Evolutionary conservation across 768 basidiomycete genomes (phyloP), one percentile per base, ranked within the genome.

Genomic region (Rhizopogon roseolus): DNA sequence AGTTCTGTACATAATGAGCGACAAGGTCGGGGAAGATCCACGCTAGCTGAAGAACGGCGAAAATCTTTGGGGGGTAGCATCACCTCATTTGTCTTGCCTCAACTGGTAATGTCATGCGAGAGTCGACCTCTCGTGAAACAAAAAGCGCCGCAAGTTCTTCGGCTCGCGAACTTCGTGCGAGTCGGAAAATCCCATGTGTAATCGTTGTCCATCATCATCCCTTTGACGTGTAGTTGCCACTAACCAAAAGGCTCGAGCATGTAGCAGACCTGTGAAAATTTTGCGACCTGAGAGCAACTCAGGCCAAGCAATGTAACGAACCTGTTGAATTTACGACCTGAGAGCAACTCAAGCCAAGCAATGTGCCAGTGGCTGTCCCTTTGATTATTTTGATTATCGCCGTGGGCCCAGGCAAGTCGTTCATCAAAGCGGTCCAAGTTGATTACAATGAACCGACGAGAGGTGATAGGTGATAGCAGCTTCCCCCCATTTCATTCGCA

Each of bases 21-120:
- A 70, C 58, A 45, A 64, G 64, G 41, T 72, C 65, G n/a, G 62
- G 45, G 45, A 64, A 50, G 55, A 75, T 75, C 71, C 72, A 75
- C 0, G 56, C 38, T 5, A 68, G 64, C 50, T 76, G 75, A 5
- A 64, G 22, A 8, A 72, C 29, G 16, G 70, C 67, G 4, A 73
- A 73, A 17, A 0, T 54, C 63, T 43, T 76, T 76, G 3, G 71
- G 62, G 22, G n/a, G n/a, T n/a, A n/a, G n/a, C n/a, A n/a, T n/a
- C 22, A 22, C 22, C 22, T 22, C 3, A 22, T 22, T 22, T 22
- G 22, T 22, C 22, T 22, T 1, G 2, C 22, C 22, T 22, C 22
- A 22, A n/a, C n/a, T n/a, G n/a, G 22, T 22, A 22, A 22, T 22
- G 22, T 22, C 22, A 22, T 22, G 22, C 22, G 22, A 22, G 22